Evolutionary conservation across 2,329 filamentous ascomycete species (phyloP), one percentile per base, ranked within the genome.

Genomic region (Fusarium sulawesiense): DNA sequence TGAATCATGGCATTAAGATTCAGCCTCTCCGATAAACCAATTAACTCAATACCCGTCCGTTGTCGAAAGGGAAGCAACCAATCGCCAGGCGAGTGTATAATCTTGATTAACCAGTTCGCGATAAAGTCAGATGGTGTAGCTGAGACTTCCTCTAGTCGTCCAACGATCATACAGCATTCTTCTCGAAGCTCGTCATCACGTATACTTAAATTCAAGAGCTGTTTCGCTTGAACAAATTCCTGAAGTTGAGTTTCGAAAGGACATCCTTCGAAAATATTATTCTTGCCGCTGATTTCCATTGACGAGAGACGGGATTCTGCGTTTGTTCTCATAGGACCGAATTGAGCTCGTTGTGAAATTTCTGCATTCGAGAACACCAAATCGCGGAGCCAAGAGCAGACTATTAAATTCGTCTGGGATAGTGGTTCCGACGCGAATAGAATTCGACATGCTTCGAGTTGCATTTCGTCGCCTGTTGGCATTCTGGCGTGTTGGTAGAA

Each of bases 211-310:
- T 60, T 57, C 1, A 68, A 8, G 0, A 72, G 47, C 4, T 57
- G 55, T 11, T 69, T 72, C 0, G 64, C 61, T 11, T 65, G 53
- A 2, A 72, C 72, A 40, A 71, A 75, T 0, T 67, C 57, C 6
- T 66, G 45, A 1, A 78, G 55, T 18, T 75, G 72, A 2, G 41
- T 58, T 48, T 78, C 77, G 1, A 78, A 73, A 3, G 71, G 67
- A 51, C 77, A 78, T 0, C 57, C 55, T 6, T 78, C 75, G 7
- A 78, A 78, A 0, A 78, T 71, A 5, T 71, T 72, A 0, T 74
- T 59, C 50, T 78, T 77, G 0, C 76, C 77, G 2, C 74, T 77
- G 4, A 78, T 77, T 18, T 64, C 66, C 11, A 77, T 56, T 0
- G 68, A 61, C 0, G 60, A 65, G 1, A 78, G 55, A 2, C 76